Conservation (phyloP, 805 yeast genomes). For the Starmerella riodocensis region DNA sequence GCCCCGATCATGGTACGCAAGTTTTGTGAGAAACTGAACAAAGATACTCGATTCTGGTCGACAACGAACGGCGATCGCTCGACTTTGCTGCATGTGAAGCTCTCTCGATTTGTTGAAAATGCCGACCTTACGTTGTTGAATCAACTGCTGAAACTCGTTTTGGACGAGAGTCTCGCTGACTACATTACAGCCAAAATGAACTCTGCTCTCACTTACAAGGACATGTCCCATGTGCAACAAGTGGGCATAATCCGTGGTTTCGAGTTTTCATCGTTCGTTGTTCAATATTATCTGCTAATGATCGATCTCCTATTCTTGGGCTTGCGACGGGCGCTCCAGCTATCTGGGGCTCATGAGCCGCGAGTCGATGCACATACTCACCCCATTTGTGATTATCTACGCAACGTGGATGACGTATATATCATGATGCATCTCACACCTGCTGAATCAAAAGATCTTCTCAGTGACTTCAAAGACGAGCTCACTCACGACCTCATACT, state of each 20-base stretch:
- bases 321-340: constrained; percentile 67
- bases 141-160: constrained; percentile 60
- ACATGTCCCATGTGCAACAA: constrained; percentile 86
- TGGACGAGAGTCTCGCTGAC: constrained; percentile 88
- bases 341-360: constrained; percentile 64
- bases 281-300: constrained; percentile 79
- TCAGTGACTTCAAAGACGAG: constrained; percentile 40
- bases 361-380: constrained; percentile 50
- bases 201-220: constrained; percentile 69
- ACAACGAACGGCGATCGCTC: constrained; percentile 58
- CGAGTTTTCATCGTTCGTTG: constrained; percentile 78
- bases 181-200: constrained; percentile 85
- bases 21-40: constrained; percentile 87
- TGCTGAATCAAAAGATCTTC: constrained; percentile 61
- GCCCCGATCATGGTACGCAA: constrained; percentile 86
- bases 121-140: constrained; percentile 79
- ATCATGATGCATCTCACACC: constrained; percentile 63
- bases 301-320: constrained; percentile 76
- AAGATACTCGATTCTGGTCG: constrained; percentile 67
- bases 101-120: constrained; percentile 65
- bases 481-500: neutral
- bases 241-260: constrained; percentile 80
- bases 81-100: constrained; percentile 68
- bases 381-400: constrained; percentile 68
- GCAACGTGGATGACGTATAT: constrained; percentile 73